phyloP scores from a whole-genome alignment of 1,284 basidiomycete genomes.

The Ustilago tritici region DNA sequence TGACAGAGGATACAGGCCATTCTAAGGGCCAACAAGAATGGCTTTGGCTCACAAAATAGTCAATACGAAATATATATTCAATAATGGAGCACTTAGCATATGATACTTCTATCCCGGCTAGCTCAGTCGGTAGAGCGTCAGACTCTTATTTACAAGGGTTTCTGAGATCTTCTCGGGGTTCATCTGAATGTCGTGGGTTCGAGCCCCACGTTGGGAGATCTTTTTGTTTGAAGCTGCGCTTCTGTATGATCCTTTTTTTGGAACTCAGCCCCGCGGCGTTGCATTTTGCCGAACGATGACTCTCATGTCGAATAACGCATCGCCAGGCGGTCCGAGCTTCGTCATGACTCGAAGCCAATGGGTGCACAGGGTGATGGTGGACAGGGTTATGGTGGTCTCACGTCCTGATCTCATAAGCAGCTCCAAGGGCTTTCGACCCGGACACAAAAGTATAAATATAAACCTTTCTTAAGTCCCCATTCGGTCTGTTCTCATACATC shows the following conservation, averaged over 20 bases:
- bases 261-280: not conserved
- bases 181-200: constrained; percentile 69
- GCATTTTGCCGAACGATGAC: not conserved
- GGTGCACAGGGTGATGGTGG: not conserved
- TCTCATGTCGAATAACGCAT: not conserved
- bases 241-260: not conserved
- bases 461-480: too few relatives aligned
- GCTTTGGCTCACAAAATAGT: too few relatives aligned
- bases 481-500: too few relatives aligned
- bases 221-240: not conserved
- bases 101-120: constrained; percentile 64
- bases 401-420: too few relatives aligned
- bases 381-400: not conserved
- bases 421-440: not conserved
- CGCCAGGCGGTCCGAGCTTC: not conserved
- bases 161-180: constrained; percentile 39
- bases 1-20: too few relatives aligned
- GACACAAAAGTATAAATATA: too few relatives aligned
- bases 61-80: not conserved
- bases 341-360: not conserved
- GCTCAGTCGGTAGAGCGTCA: constrained; percentile 70
- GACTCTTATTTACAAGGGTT: constrained; percentile 66
- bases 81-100: not conserved
- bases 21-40: too few relatives aligned
- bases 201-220: constrained; percentile 69